Evolutionary conservation across 768 basidiomycete species (phyloP), one percentile per base, ranked within the genome.

Genomic region (Xerocomellus chrysenteron): DNA sequence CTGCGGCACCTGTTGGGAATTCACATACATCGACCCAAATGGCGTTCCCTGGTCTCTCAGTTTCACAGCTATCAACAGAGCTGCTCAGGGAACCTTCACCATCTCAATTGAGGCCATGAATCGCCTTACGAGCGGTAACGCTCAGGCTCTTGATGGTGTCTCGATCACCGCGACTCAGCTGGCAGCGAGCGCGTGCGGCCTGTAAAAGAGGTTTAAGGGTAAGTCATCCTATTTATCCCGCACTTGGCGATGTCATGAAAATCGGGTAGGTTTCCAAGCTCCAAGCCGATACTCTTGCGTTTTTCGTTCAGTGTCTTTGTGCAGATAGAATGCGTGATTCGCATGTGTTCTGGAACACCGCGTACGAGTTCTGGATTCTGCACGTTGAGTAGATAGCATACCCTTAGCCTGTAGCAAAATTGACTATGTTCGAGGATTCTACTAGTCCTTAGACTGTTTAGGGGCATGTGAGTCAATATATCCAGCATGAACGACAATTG

Each of bases 31-130:
- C 35, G 57, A 8, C 50, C 7, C 37, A 12, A 7, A 63, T 10
- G 73, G 74, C 6, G 58, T 54, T 2, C 66, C 63, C 26, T 75
- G 58, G 53, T 77, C 66, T 52, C 73, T 85, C 67, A 77, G 76
- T 44, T 65, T 86, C 13, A 68, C 81, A 4, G 85, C 80, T 2
- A 70, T 88, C 28, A 84, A 87, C 60, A 71, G 77, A 41, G 74
- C 5, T 82, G 5, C 16, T 39, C 17, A 16, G 6, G 37, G 17
- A 17, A 8, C 6, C 16, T n/a, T 79, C 64, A 77, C 73, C 16
- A 39, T 59, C 62, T 74, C 76, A 19, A 10, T 63, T 46, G 58
- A 63, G 50, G 71, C 68, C n/a, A 70, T 77, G 72, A 47, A 76
- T 47, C 21, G 14, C 17, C 66, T 78, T 48, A 78, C 78, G 11